A percentile compares a stretch with the other conserved stretches of the same genome.
phyloP scores from a whole-genome alignment of 2,329 filamentous ascomycete genomes.

The Aureobasidium pullulans region DNA sequence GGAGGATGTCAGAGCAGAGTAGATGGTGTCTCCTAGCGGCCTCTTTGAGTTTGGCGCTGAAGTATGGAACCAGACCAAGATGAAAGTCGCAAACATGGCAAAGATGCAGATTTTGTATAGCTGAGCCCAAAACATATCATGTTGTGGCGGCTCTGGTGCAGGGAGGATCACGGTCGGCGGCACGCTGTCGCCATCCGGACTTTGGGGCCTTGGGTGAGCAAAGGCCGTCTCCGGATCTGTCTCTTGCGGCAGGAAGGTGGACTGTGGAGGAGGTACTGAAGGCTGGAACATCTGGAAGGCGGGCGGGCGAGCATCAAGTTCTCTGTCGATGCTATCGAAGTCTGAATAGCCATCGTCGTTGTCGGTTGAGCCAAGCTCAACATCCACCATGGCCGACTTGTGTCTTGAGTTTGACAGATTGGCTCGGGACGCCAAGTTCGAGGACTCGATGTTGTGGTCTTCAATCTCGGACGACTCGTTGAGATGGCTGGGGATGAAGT shows the following conservation, averaged over 20 bases:
- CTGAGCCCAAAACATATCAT: slow-evolving; percentile 89
- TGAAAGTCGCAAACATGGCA: slow-evolving; percentile 77
- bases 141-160: slow-evolving; percentile 63
- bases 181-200: slow-evolving; percentile 46
- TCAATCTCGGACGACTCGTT: slow-evolving; percentile 82
- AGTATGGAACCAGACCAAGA: slow-evolving; percentile 86
- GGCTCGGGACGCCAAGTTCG: not conserved
- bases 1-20: slow-evolving; percentile 77
- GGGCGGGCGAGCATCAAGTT: slow-evolving; percentile 42
- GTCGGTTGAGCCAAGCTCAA: slow-evolving; percentile 67
- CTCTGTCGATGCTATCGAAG: slow-evolving; percentile 27
- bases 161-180: slow-evolving; percentile 51
- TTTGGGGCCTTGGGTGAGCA: slow-evolving; percentile 38
- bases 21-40: slow-evolving; percentile 86
- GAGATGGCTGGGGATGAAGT: slow-evolving; percentile 76
- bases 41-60: slow-evolving; percentile 59
- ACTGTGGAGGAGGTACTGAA: slow-evolving; percentile 27
- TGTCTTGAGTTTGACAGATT: slow-evolving; percentile 38
- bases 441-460: slow-evolving; percentile 44
- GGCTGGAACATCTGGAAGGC: slow-evolving; percentile 40
- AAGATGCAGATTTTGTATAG: slow-evolving; percentile 80
- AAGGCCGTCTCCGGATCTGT: slow-evolving; percentile 44
- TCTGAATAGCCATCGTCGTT: slow-evolving; percentile 38
- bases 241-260: slow-evolving; percentile 42
- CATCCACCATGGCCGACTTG: slow-evolving; percentile 69